A percentile compares a stretch with the other conserved stretches of the same genome.
These are phyloP conservation scores for Arctium minus DNA, from an alignment of 129 eudicot species.

Conservation along the genomic window DNA sequence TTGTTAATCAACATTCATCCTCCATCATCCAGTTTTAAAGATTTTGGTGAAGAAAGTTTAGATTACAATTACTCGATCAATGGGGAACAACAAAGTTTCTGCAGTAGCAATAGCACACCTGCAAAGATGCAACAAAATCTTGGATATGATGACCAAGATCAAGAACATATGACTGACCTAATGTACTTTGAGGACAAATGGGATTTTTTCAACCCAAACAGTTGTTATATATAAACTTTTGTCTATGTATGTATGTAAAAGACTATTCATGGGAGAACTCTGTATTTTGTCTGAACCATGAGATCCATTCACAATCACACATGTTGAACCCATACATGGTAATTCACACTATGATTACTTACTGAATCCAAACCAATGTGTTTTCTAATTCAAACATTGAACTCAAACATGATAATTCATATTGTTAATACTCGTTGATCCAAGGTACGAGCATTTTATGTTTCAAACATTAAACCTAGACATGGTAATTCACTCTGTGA, in stretches of 20 bases:
- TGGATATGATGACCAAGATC: conserved; percentile 6
- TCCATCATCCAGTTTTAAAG: conserved; percentile 51
- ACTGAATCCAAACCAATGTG: too few relatives aligned
- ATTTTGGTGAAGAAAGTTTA: conserved; percentile 21
- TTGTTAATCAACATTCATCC: conserved; percentile 35
- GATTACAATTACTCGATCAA: neutral
- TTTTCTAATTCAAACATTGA: too few relatives aligned
- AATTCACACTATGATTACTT: too few relatives aligned
- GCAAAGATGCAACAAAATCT: conserved; percentile 6
- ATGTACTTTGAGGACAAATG: conserved; percentile 32
- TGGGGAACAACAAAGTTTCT: conserved; percentile 13
- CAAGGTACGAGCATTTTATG: too few relatives aligned
- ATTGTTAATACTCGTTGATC: too few relatives aligned
- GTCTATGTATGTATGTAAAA: neutral
- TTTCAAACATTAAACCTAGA: too few relatives aligned
- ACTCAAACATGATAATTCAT: too few relatives aligned
- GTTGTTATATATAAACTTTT: conserved; percentile 7
- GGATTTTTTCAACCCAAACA: conserved; percentile 43
- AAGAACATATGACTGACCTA: neutral
- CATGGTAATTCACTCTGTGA: too few relatives aligned
- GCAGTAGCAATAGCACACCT: conserved; percentile 3
- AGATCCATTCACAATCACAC: too few relatives aligned
- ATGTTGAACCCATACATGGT: too few relatives aligned
- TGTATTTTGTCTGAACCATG: too few relatives aligned
- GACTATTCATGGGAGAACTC: too few relatives aligned